Evolutionary conservation across 306 rosid species (phyloP).

Genomic region (Dalbergia cochinchinensis): DNA sequence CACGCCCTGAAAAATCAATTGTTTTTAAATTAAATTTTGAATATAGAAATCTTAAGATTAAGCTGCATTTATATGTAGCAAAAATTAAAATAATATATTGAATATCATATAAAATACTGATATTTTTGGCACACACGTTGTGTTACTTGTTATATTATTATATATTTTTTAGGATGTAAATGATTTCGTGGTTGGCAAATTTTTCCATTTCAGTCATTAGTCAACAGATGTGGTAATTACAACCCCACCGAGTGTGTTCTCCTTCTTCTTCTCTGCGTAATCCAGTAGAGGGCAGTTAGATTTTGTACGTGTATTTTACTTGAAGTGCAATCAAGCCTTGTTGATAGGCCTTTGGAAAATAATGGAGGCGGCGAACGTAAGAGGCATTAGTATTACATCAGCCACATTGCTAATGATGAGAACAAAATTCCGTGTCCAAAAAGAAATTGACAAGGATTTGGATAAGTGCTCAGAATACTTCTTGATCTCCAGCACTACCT

Average conservation of each 20-base stretch:
- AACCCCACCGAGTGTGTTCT: background rate
- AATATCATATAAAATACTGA: background rate
- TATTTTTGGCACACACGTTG: background rate
- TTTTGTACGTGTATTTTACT: too few species aligned
- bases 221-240: background rate
- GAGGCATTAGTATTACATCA: background rate
- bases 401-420: constrained; percentile 7
- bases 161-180: too few species aligned
- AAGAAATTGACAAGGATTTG: background rate
- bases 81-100: background rate
- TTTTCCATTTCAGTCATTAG: background rate
- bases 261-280: background rate
- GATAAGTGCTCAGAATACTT: background rate
- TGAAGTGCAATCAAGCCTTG: too few species aligned
- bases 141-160: too few species aligned
- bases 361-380: background rate
- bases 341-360: background rate
- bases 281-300: background rate
- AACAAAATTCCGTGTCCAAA: background rate
- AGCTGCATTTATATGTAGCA: background rate
- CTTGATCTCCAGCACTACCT: background rate
- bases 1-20: too few species aligned
- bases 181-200: background rate
- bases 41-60: background rate
- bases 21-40: too few species aligned